Evolutionary conservation across 106 monocot genomes (phyloP), one percentile per base, ranked within the genome.

Genomic region (Acanthochlamys bracteata): DNA sequence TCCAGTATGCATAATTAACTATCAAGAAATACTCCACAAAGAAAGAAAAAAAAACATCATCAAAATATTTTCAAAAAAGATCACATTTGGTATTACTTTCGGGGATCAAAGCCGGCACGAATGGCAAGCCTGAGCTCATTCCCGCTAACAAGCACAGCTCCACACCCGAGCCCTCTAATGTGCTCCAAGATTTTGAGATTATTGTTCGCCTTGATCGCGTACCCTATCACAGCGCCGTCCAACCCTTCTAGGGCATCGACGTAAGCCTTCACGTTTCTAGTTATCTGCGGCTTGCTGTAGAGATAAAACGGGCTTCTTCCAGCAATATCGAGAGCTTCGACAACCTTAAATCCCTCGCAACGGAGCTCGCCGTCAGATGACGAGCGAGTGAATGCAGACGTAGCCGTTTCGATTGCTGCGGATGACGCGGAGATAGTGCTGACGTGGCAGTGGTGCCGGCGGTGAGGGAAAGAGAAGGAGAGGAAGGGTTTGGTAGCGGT

Each of bases 121-220:
- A 96, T 71, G 0, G 96, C 96, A 1, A 96, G 83, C 42, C 80
- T 60, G 26, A 96, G 78, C 74, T 96, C 96, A 53, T 96, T 96
- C 20, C 88, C 90, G 60, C 96, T 96, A 24, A 96, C 90, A 8
- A 96, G 85, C 42, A 96, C 95, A 0, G 90, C 96, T 1, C 96
- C 96, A 16, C 80, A 80, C 1, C 96, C 96, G n/a, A 96, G 73
- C 39, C 20, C 67, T 53, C 72, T 46, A 45, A 96, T 61, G 65
- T 88, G 90, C 85, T 96, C 71, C 59, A 96, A 67, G 24, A 96
- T 75, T 76, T 84, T 88, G 39, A 88, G 73, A 60, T 96, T 96
- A 54, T 96, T 96, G 71, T 96, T 96, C 13, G 96, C 96, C 79
- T 96, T 96, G 39, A 96, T 71, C 20, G 96, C 96, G 61, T 96